phyloP scores from a whole-genome alignment of 148 eudicot genomes.

The Polygonum maritimum region DNA sequence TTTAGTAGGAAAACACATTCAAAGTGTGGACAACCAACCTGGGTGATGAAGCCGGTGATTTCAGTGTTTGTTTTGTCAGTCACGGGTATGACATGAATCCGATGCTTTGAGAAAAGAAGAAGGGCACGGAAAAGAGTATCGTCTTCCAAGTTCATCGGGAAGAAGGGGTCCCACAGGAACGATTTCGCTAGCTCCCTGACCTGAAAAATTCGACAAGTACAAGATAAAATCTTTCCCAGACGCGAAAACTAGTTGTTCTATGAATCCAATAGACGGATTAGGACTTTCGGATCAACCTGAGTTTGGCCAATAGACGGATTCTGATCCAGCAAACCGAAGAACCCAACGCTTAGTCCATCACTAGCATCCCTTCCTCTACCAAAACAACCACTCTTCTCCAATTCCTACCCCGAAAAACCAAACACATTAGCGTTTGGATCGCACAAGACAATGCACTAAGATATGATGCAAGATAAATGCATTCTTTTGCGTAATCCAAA shows the following conservation, averaged over 20 bases:
- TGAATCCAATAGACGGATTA: neutral
- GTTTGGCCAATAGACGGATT: constrained; percentile 23
- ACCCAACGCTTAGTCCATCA: constrained; percentile 7
- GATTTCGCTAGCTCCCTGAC: constrained; percentile 39
- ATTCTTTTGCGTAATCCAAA: neutral
- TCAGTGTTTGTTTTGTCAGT: constrained; percentile 17
- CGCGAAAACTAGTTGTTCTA: neutral
- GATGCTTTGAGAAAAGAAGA: constrained; percentile 37
- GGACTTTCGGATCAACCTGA: constrained; percentile 19
- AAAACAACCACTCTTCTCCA: constrained; percentile 5
- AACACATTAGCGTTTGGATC: neutral
- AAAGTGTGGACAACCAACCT: constrained; percentile 18
- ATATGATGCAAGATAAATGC: no score
- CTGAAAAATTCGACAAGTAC: constrained; percentile 13
- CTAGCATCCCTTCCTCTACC: neutral
- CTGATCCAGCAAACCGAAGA: constrained; percentile 33
- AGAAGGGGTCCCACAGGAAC: constrained; percentile 39
- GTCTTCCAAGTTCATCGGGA: constrained; percentile 26
- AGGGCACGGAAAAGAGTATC: constrained; percentile 39
- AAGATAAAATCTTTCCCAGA: neutral
- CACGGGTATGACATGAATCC: constrained; percentile 28
- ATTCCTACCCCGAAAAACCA: neutral
- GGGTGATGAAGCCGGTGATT: constrained; percentile 31
- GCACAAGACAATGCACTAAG: neutral
- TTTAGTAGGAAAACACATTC: neutral